Evolutionary conservation across 1,284 basidiomycete genomes (phyloP), one percentile per base, ranked within the genome.

Genomic region (Macrocystidia cucumis): DNA sequence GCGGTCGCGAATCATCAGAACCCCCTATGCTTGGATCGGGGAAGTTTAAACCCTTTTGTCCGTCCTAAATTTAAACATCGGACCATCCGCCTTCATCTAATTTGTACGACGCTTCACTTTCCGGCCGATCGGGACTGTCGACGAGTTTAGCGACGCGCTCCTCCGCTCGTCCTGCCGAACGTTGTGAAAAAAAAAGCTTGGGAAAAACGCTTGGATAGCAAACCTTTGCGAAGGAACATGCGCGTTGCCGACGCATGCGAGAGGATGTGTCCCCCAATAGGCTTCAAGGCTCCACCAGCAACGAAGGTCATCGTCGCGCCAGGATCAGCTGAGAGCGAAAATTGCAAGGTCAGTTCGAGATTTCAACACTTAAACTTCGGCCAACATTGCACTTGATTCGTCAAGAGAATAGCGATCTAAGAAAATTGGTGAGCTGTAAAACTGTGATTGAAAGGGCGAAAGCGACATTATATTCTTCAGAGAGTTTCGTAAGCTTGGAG

Each of bases 141-240:
- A 91, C 86, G 2, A 96, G 70, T 55, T 95, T 96, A n/a, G 91
- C 91, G 19, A 95, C 89, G 39, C 91, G 83, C 62, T 96, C 91
- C 54, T 95, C 91, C 3, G 88, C 91, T 29, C 91, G 80, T 44
- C 91, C 90, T 86, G 46, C 13, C 8, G 11, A 12, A 30, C 13
- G 9, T 24, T 17, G 11, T 6, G 9, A 18, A 20, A 29, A 28
- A 1, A 14, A 23, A 4, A 16, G n/a, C n/a, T n/a, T n/a, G n/a
- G n/a, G n/a, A n/a, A n/a, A n/a, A n/a, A n/a, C n/a, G n/a, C n/a
- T n/a, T n/a, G n/a, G n/a, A 14, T n/a, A 19, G 45, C 54, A 44
- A 44, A 81, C 90, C 91, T 74, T 91, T 91, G n/a, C 88, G 73
- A 40, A 91, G 66, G 54, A 83, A 89, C 52, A 91, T 72, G 37